A percentile compares a stretch with the other conserved stretches of the same genome.
Conservation (phyloP, 164 flowering plant genomes). For the Vitis amurensis region DNA sequence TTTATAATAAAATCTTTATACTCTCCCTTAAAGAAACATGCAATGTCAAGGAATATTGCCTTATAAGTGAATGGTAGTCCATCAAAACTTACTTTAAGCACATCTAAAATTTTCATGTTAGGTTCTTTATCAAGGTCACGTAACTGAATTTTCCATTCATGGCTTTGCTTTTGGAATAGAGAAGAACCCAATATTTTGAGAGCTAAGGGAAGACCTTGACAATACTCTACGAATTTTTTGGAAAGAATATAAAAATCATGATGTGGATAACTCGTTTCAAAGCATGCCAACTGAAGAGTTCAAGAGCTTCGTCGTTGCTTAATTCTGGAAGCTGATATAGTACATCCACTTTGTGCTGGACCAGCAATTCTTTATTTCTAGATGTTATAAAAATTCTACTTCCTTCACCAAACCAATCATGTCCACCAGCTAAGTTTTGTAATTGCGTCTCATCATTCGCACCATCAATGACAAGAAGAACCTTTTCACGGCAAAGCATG, state of each 20-base stretch:
- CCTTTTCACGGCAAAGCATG: neutral
- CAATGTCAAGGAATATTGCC: neutral
- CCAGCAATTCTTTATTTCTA: neutral
- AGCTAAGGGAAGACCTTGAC: too few relatives aligned
- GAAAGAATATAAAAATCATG: neutral
- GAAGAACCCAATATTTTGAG: too few relatives aligned
- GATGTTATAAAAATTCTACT: conserved; percentile 9
- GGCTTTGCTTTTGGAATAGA: too few relatives aligned
- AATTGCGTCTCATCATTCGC: neutral
- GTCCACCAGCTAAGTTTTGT: neutral
- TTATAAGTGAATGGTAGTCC: neutral
- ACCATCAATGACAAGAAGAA: conserved; percentile 4
- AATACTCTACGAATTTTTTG: neutral
- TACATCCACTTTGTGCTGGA: neutral
- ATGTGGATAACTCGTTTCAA: neutral
- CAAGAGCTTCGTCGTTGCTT: neutral
- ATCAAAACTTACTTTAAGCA: conserved; percentile 2
- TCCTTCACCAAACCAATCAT: neutral
- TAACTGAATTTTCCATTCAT: too few relatives aligned
- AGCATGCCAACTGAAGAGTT: conserved; percentile 5
- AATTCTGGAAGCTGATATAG: neutral
- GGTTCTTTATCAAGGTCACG: too few relatives aligned
- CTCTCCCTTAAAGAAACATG: neutral
- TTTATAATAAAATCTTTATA: too few relatives aligned
- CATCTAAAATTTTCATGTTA: neutral